A percentile compares a stretch with the other conserved stretches of the same genome.
phyloP scores from a whole-genome alignment of 1,284 basidiomycete genomes.

The Xerocomus alliaceus region DNA sequence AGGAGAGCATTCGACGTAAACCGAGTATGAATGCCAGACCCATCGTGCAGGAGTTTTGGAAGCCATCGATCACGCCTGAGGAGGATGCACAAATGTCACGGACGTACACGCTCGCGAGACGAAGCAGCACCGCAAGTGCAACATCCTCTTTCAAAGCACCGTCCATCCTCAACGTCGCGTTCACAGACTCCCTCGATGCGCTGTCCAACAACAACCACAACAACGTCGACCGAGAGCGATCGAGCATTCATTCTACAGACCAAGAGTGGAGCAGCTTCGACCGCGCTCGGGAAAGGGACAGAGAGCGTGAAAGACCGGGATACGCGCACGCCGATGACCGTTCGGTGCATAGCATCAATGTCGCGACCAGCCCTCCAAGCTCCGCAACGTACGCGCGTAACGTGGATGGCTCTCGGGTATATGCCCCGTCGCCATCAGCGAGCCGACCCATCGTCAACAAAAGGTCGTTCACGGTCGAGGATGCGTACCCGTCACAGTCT shows the following conservation, averaged over 20 bases:
- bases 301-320: conserved; percentile 24
- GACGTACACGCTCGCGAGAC: conserved; percentile 43
- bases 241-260: conserved; percentile 32
- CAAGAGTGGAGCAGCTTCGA: conserved; percentile 38
- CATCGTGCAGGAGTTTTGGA: conserved; percentile 51
- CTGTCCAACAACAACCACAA: background rate
- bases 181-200: conserved; percentile 35
- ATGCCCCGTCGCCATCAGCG: conserved; percentile 38
- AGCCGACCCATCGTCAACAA: conserved; percentile 41
- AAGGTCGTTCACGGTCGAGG: conserved; percentile 36
- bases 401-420: conserved; percentile 25
- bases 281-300: conserved; percentile 31
- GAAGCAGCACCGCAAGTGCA: conserved; percentile 48
- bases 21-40: conserved; percentile 32
- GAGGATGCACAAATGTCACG: conserved; percentile 49
- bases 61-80: conserved; percentile 49
- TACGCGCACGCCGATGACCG: conserved; percentile 33
- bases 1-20: conserved; percentile 39
- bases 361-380: conserved; percentile 17
- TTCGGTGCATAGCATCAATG: conserved; percentile 16
- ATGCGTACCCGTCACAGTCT: conserved; percentile 28
- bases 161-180: conserved; percentile 39
- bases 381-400: conserved; percentile 22
- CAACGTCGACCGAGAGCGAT: conserved; percentile 36
- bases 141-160: conserved; percentile 44